Evolutionary conservation across 1,139 yeast species (phyloP).

Genomic region (Pneumocystis wakefieldiae): DNA sequence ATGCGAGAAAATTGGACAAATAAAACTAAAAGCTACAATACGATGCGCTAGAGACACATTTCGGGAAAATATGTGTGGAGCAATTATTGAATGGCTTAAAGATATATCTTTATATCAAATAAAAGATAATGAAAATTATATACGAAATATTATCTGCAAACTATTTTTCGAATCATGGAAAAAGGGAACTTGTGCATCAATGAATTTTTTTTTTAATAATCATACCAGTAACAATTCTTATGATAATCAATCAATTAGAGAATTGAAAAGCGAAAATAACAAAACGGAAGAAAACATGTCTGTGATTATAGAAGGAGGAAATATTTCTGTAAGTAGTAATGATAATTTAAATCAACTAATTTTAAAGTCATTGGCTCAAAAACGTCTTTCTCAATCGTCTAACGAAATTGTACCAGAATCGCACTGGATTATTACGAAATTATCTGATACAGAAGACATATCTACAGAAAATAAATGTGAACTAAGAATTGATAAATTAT

Average conservation of each 20-base stretch:
- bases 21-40: slow-evolving; percentile 55
- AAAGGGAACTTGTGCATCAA: slow-evolving; percentile 19
- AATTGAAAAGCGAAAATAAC: not conserved
- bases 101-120: slow-evolving; percentile 45
- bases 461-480: not conserved
- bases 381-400: not conserved
- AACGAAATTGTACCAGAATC: not conserved
- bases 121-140: slow-evolving; percentile 34
- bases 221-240: not conserved
- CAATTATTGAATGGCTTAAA: slow-evolving; percentile 48
- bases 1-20: slow-evolving; percentile 39
- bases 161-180: slow-evolving; percentile 45
- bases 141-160: slow-evolving; percentile 40
- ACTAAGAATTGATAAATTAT: slow-evolving; percentile 29
- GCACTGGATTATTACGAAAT: not conserved
- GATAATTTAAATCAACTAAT: not conserved
- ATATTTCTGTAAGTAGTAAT: not conserved
- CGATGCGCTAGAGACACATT: slow-evolving; percentile 54
- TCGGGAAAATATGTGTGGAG: slow-evolving; percentile 70
- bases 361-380: not conserved
- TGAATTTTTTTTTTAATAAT: not conserved
- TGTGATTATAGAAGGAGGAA: not conserved
- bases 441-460: not conserved
- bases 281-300: not conserved
- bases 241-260: not conserved